Conservation (phyloP, 768 basidiomycete genomes). For the Phanerochaete carnosa region DNA sequence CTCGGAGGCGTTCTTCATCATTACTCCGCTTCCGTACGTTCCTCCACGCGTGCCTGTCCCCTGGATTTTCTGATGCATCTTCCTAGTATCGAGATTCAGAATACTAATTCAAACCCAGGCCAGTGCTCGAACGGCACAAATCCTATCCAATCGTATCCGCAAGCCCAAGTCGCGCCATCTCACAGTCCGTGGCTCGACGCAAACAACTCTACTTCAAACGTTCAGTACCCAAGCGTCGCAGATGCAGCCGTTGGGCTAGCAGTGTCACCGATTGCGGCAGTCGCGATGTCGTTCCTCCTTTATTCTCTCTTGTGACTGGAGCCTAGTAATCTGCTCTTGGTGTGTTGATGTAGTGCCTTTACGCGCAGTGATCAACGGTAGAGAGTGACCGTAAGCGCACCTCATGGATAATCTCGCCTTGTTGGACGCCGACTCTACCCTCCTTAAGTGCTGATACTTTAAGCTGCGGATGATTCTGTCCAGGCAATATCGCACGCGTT, state of each 20-base stretch:
- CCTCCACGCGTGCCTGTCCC: constrained; percentile 8
- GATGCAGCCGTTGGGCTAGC: background rate
- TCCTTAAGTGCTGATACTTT: too few species aligned
- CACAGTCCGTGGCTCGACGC: constrained; percentile 23
- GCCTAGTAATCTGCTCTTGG: too few species aligned
- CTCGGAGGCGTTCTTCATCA: constrained; percentile 33
- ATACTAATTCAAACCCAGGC: constrained; percentile 10
- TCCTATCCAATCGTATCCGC: constrained; percentile 21
- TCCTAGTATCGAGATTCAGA: constrained; percentile 16
- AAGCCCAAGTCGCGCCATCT: constrained; percentile 18
- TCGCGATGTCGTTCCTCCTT: background rate
- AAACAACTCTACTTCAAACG: constrained; percentile 16
- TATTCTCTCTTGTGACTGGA: background rate
- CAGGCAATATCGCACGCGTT: too few species aligned
- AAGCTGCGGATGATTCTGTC: too few species aligned
- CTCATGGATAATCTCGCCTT: too few species aligned
- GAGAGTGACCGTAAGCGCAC: too few species aligned
- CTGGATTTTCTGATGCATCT: constrained; percentile 13
- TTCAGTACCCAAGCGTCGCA: constrained; percentile 9
- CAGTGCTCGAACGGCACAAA: constrained; percentile 22
- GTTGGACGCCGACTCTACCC: too few species aligned
- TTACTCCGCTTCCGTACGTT: constrained; percentile 39
- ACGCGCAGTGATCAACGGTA: too few species aligned
- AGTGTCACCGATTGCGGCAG: background rate
- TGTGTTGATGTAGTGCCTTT: too few species aligned